These are phyloP conservation scores for Trichosanthes truncata DNA, from an alignment of 306 rosid genomes.

Conservation along the genomic window DNA sequence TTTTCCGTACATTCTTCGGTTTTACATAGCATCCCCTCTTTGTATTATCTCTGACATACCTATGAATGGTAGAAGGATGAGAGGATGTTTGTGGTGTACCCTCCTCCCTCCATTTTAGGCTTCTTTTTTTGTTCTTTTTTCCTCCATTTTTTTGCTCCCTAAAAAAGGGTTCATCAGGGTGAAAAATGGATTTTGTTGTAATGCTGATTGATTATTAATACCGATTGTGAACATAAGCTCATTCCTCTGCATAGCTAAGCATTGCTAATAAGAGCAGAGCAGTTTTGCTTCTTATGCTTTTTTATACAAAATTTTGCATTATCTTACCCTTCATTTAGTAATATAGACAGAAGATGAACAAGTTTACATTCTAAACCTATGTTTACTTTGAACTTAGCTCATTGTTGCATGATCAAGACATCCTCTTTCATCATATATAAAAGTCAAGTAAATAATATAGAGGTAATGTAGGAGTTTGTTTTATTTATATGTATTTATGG, in stretches of 20 bases:
- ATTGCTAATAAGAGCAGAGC: not conserved
- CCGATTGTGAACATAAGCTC: not conserved
- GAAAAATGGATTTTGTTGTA: slow-evolving; percentile 24
- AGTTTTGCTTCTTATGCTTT: not conserved
- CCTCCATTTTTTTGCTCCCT: not conserved
- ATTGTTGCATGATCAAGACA: too few species aligned
- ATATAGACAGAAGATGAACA: not conserved
- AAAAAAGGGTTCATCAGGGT: not conserved
- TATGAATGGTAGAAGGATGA: slow-evolving; percentile 61
- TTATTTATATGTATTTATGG: not conserved
- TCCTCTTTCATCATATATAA: too few species aligned
- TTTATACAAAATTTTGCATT: not conserved
- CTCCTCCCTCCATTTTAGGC: slow-evolving; percentile 70
- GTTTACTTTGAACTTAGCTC: not conserved
- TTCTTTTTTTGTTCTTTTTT: not conserved
- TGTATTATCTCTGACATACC: slow-evolving; percentile 11
- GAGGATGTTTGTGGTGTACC: slow-evolving; percentile 86
- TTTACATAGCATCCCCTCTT: not conserved
- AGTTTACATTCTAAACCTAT: not conserved
- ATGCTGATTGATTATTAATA: not conserved
- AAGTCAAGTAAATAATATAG: too few species aligned
- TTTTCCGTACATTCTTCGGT: slow-evolving; percentile 34
- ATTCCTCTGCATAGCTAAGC: not conserved
- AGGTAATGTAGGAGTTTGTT: not conserved
- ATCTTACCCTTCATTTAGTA: not conserved